Evolutionary conservation across 345 rosid genomes (phyloP).

Genomic region (Syzygium aromaticum): DNA sequence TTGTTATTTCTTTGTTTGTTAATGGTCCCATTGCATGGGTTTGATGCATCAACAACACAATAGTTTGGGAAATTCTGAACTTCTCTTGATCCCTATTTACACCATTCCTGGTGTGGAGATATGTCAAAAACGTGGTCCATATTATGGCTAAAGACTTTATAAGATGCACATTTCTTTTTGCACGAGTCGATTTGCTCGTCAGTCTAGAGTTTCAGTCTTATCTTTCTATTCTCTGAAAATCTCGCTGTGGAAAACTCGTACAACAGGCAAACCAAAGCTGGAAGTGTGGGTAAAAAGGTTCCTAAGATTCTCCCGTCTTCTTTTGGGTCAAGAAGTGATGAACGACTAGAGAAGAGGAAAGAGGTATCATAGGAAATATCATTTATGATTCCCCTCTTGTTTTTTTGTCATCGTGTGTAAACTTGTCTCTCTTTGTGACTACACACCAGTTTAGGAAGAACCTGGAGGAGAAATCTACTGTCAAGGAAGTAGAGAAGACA

Average conservation of each 20-base stretch:
- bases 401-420: background rate
- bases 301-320: constrained; percentile 39
- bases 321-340: constrained; percentile 27
- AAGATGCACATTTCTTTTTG: background rate
- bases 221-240: background rate
- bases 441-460: constrained; percentile 31
- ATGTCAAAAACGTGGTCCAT: background rate
- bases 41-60: background rate
- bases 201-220: background rate
- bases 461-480: constrained; percentile 23
- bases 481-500: constrained; percentile 19
- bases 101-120: background rate
- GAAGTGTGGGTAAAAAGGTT: constrained; percentile 24
- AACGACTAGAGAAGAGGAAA: constrained; percentile 23
- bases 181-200: background rate
- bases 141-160: background rate
- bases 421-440: background rate
- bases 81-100: background rate
- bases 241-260: background rate
- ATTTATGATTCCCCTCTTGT: background rate
- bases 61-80: background rate
- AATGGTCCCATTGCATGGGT: background rate
- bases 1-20: background rate
- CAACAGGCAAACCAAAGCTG: constrained; percentile 12
- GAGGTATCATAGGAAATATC: constrained; percentile 23